Evolutionary conservation across 257 asterid genomes (phyloP).

Genomic region (Eucommia ulmoides): DNA sequence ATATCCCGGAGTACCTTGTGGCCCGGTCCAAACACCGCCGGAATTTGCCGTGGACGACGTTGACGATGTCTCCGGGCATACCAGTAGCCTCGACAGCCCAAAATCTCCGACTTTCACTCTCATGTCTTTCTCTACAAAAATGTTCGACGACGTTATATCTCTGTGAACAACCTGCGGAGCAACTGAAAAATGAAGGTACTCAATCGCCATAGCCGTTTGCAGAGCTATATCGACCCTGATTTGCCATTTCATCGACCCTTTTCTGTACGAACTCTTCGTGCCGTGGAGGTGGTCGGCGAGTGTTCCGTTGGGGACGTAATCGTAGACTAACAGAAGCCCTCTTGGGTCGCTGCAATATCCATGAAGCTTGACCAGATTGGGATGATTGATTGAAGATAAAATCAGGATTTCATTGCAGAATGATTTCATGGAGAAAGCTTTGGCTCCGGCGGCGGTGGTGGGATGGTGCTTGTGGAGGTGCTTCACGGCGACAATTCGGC

Average conservation of each 20-base stretch:
- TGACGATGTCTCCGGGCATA: conserved; percentile 45
- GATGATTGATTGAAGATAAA: conserved; percentile 65
- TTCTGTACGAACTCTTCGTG: conserved; percentile 22
- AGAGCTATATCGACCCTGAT: conserved; percentile 65
- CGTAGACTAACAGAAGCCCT: conserved; percentile 74
- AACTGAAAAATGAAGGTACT: conserved; percentile 74
- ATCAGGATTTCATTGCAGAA: conserved; percentile 90
- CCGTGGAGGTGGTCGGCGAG: conserved; percentile 87
- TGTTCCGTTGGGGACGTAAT: conserved; percentile 83
- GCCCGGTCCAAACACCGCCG: conserved; percentile 88
- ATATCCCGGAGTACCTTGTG: conserved; percentile 95
- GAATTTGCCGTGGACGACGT: conserved; percentile 27
- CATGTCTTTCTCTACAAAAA: conserved; percentile 79
- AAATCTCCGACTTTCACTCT: conserved; percentile 82
- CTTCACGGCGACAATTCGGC: conserved; percentile 70
- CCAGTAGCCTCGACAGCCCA: conserved; percentile 72
- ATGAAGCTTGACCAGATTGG: conserved; percentile 77
- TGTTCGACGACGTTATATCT: conserved; percentile 77
- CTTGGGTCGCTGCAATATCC: conserved; percentile 97
- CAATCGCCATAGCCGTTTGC: conserved; percentile 70
- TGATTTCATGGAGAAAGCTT: conserved; percentile 56
- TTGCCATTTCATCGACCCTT: conserved; percentile 45
- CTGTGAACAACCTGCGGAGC: conserved; percentile 82
- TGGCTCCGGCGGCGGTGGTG: conserved; percentile 21
- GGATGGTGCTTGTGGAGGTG: conserved; percentile 63